phyloP scores from a whole-genome alignment of 805 yeast species.

The Metschnikowia vanudenii region DNA sequence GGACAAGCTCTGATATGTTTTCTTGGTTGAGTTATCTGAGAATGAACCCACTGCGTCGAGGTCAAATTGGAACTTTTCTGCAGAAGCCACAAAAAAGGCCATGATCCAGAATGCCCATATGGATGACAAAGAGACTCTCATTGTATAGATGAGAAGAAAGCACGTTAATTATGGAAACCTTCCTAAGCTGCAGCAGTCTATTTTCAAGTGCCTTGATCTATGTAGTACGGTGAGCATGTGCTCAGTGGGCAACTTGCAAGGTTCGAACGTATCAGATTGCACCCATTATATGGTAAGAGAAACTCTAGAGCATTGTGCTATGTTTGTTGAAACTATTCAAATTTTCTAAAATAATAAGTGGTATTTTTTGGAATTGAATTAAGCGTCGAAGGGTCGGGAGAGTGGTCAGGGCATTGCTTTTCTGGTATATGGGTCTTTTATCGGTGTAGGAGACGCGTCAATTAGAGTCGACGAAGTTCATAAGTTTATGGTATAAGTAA shows the following conservation, averaged over 20 bases:
- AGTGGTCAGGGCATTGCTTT: too few relatives aligned
- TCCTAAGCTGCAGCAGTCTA: background rate
- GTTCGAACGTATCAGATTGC: background rate
- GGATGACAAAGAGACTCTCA: background rate
- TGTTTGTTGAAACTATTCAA: too few relatives aligned
- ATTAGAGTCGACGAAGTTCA: too few relatives aligned
- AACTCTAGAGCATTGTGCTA: too few relatives aligned
- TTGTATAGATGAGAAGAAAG: background rate
- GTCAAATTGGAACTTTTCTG: constrained; percentile 15
- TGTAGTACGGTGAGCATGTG: background rate
- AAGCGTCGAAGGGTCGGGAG: too few relatives aligned
- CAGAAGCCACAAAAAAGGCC: background rate
- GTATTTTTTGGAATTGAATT: too few relatives aligned
- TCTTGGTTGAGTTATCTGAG: constrained; percentile 9
- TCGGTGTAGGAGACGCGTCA: too few relatives aligned
- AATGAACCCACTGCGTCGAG: constrained; percentile 9
- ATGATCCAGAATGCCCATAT: constrained; percentile 6
- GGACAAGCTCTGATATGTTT: constrained; percentile 17
- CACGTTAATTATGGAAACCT: too few relatives aligned
- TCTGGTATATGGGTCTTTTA: too few relatives aligned
- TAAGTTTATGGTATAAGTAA: too few relatives aligned
- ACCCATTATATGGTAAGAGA: too few relatives aligned
- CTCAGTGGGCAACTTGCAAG: background rate
- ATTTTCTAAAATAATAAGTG: too few relatives aligned
- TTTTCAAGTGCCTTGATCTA: background rate